These are phyloP conservation scores for Eucalyptus shirleyi DNA, from an alignment of 345 rosid species.

Conservation along the genomic window DNA sequence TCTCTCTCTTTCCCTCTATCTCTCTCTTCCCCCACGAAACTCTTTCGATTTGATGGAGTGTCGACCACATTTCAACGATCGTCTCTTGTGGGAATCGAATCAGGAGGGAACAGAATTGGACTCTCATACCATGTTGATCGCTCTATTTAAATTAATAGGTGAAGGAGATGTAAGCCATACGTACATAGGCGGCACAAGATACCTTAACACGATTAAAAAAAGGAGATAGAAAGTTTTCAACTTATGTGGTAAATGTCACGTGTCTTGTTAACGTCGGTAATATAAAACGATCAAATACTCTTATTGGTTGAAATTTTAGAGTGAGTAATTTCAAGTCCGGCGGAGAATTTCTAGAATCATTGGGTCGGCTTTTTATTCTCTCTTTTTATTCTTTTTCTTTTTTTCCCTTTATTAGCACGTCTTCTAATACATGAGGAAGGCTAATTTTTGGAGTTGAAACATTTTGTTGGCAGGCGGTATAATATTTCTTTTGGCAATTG, in stretches of 20 bases:
- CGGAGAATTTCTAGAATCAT: neutral
- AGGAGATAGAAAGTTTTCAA: neutral
- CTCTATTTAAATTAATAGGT: neutral
- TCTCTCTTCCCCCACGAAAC: neutral
- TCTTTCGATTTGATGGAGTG: neutral
- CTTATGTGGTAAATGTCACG: neutral
- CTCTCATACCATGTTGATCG: neutral
- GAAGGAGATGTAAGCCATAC: neutral
- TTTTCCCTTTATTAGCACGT: neutral
- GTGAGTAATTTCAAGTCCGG: neutral
- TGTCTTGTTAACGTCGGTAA: neutral
- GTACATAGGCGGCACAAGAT: neutral
- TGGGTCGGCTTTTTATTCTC: neutral
- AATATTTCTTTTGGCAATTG: neutral
- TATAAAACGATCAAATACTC: neutral
- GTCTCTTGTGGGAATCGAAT: neutral
- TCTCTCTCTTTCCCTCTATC: neutral
- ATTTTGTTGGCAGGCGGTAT: neutral
- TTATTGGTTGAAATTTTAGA: neutral
- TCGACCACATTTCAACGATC: neutral
- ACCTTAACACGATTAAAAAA: neutral
- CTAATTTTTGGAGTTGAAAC: neutral
- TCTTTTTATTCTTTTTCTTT: accelerated
- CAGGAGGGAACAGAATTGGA: neutral
- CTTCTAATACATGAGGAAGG: neutral